Percentiles rank a stretch among this genome's conserved stretches.
Evolutionary conservation across 106 monocot genomes (phyloP).

Genomic region (Acorus gramineus): DNA sequence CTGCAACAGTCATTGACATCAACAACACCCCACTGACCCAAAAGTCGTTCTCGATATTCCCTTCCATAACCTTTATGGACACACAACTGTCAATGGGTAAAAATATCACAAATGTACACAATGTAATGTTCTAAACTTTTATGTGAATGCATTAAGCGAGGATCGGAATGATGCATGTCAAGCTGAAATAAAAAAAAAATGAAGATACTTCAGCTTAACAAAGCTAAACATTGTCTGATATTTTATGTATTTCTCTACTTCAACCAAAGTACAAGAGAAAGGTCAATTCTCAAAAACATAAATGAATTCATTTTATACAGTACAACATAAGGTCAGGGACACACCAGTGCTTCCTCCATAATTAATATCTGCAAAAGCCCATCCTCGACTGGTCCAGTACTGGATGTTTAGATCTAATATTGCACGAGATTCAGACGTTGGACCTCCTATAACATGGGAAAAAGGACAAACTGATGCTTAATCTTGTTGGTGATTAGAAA

Average conservation of each 20-base stretch:
- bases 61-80: slow-evolving; percentile 71
- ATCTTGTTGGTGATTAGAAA: too few relatives aligned
- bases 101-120: too few relatives aligned
- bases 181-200: not conserved
- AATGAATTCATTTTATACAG: too few relatives aligned
- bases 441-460: slow-evolving; percentile 53
- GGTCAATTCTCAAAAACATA: not conserved
- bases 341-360: slow-evolving; percentile 98
- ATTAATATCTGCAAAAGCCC: slow-evolving; percentile 96
- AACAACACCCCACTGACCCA: slow-evolving; percentile 77
- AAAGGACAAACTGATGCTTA: not conserved
- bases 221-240: too few relatives aligned
- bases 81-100: not conserved
- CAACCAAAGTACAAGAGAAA: not conserved
- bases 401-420: slow-evolving; percentile 66
- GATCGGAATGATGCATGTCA: not conserved
- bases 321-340: not conserved
- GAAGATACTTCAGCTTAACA: too few relatives aligned
- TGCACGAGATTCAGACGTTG: slow-evolving; percentile 67
- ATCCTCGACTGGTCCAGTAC: slow-evolving; percentile 95
- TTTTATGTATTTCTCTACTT: too few relatives aligned
- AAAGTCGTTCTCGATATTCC: slow-evolving; percentile 74
- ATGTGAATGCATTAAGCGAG: not conserved
- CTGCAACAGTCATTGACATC: slow-evolving; percentile 96
- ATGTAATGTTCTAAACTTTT: too few relatives aligned